Percentiles rank a stretch among this genome's conserved stretches.
Conservation (phyloP, 441 rosid genomes). For the Croton setiger region DNA sequence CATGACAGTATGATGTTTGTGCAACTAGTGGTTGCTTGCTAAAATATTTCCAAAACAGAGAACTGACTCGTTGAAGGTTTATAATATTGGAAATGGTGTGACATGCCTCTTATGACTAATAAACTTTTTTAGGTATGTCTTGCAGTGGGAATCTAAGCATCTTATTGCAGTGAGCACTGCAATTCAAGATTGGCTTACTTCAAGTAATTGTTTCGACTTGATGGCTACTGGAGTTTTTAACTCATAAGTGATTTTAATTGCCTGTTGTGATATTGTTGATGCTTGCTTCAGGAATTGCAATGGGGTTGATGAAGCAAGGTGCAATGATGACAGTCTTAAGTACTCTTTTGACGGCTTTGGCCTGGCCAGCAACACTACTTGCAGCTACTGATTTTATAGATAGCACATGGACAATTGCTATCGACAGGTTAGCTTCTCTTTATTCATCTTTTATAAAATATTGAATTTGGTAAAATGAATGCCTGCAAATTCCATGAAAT, state of each 20-base stretch:
- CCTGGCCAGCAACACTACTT: conserved; percentile 79
- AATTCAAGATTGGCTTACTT: conserved; percentile 94
- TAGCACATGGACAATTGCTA: conserved; percentile 81
- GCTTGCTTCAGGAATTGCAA: conserved; percentile 51
- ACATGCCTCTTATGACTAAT: conserved; percentile 5
- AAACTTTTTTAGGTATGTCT: conserved; percentile 57
- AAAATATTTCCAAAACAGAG: neutral
- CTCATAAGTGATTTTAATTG: conserved; percentile 5
- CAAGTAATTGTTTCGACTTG: conserved; percentile 59
- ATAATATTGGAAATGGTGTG: conserved; percentile 6
- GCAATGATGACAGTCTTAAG: conserved; percentile 87
- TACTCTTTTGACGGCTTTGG: conserved; percentile 68
- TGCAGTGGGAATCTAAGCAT: conserved; percentile 89
- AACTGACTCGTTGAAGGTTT: conserved; percentile 1
- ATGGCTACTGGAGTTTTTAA: conserved; percentile 20
- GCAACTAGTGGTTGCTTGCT: neutral
- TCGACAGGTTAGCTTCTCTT: conserved; percentile 60
- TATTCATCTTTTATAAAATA: neutral
- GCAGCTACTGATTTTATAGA: conserved; percentile 78
- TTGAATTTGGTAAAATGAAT: too few species aligned
- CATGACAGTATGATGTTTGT: neutral
- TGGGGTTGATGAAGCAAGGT: conserved; percentile 81
- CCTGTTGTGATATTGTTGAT: conserved; percentile 20
- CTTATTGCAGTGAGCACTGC: conserved; percentile 90
- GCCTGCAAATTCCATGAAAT: too few species aligned